Evolutionary conservation across 2,329 filamentous ascomycete genomes (phyloP).

Genomic region (Meredithiella fracta): DNA sequence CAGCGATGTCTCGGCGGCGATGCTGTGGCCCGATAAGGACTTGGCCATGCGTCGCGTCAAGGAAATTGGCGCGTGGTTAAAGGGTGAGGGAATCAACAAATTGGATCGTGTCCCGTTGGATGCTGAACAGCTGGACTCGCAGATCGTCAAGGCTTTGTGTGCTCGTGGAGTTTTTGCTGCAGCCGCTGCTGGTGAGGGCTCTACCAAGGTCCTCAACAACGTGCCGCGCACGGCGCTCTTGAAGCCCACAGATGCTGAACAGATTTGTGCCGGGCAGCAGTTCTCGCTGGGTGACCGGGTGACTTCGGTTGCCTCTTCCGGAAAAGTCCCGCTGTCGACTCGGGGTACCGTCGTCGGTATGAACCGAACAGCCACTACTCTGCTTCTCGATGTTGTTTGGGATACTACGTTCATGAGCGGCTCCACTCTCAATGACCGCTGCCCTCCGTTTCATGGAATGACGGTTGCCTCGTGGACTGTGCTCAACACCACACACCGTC

Average conservation of each 20-base stretch:
- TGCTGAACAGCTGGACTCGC: constrained; percentile 87
- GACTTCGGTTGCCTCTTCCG: constrained; percentile 81
- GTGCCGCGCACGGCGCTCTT: constrained; percentile 78
- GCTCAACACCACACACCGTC: constrained; percentile 68
- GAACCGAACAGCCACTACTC: constrained; percentile 67
- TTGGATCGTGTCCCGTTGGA: constrained; percentile 94
- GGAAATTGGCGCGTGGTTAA: constrained; percentile 87
- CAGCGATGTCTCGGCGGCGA: constrained; percentile 67
- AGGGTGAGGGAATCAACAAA: constrained; percentile 74
- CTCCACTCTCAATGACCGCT: constrained; percentile 76
- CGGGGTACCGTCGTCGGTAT: constrained; percentile 90
- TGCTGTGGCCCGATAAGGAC: constrained; percentile 63
- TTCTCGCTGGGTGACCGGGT: constrained; percentile 81
- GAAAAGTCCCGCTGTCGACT: constrained; percentile 84
- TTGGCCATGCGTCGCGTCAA: constrained; percentile 68
- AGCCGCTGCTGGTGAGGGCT: background rate
- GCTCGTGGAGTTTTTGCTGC: constrained; percentile 33
- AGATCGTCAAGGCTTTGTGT: constrained; percentile 69
- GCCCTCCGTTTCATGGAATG: constrained; percentile 83
- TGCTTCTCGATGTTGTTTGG: constrained; percentile 81
- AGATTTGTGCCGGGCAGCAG: constrained; percentile 68
- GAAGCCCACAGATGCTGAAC: constrained; percentile 90
- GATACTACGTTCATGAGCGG: constrained; percentile 95
- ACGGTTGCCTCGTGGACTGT: constrained; percentile 80
- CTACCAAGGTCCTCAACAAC: constrained; percentile 51